Evolutionary conservation across 495 filamentous ascomycete genomes (phyloP).

Genomic region (Xylaria curta): DNA sequence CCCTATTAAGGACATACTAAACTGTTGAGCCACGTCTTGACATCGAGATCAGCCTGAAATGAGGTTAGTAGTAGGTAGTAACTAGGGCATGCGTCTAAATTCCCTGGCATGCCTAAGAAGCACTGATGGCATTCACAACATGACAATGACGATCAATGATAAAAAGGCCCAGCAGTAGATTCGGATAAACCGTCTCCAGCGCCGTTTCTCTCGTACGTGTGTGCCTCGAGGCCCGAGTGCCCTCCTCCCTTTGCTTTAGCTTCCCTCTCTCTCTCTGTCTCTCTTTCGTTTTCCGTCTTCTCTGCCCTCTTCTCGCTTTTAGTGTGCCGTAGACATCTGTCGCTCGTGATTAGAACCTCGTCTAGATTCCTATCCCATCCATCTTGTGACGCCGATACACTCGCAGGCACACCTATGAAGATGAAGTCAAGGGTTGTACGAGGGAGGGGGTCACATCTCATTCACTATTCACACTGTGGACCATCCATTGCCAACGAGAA

Average conservation of each 20-base stretch:
- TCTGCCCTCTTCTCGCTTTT: background rate
- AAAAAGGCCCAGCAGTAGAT: background rate
- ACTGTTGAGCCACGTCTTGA: background rate
- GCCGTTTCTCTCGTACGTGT: constrained; percentile 2
- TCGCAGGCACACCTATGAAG: background rate
- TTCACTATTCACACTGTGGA: constrained; percentile 16
- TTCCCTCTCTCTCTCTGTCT: background rate
- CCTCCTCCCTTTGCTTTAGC: background rate
- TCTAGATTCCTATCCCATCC: background rate
- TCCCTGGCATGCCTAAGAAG: background rate
- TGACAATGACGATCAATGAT: background rate
- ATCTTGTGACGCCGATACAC: constrained; percentile 8
- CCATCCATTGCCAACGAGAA: constrained; percentile 1
- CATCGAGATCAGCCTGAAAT: background rate
- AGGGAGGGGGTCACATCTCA: background rate
- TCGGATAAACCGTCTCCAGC: background rate
- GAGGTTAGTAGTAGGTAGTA: background rate
- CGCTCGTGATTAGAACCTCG: background rate
- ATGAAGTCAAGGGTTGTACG: background rate
- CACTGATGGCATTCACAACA: background rate
- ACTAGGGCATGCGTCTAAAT: constrained; percentile 8
- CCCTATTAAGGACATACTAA: background rate
- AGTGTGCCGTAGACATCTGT: background rate
- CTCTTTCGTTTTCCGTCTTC: background rate
- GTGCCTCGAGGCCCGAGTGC: background rate